A percentile compares a stretch with the other conserved stretches of the same genome.
Evolutionary conservation across 148 eudicot genomes (phyloP).

Genomic region (Rhododendron ferrugineum): DNA sequence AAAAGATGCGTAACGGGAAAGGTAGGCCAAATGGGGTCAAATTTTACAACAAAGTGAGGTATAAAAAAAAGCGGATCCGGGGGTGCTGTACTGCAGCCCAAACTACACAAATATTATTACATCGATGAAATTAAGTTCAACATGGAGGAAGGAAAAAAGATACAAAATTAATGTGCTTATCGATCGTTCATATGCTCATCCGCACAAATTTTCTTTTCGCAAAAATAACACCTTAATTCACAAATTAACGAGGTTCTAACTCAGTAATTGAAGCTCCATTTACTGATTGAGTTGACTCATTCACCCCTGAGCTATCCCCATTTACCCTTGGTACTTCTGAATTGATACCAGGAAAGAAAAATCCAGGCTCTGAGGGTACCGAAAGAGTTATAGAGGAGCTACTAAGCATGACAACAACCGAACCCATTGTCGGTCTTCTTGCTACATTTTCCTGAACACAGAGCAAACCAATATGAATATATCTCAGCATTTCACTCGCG

Average conservation of each 20-base stretch:
- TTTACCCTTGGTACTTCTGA: background rate
- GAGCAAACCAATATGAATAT: constrained; percentile 24
- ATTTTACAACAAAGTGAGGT: background rate
- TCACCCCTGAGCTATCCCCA: background rate
- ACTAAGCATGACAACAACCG: constrained; percentile 17
- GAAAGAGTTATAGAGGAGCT: constrained; percentile 17
- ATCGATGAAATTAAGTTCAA: too few relatives aligned
- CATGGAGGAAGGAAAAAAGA: too few relatives aligned
- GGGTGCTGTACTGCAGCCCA: too few relatives aligned
- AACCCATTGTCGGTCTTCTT: constrained; percentile 27
- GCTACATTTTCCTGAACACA: constrained; percentile 9
- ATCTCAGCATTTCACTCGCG: constrained; percentile 19
- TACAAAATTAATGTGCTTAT: background rate
- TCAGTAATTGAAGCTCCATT: constrained; percentile 25
- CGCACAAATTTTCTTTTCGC: background rate
- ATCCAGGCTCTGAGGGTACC: constrained; percentile 27
- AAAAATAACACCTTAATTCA: too few relatives aligned
- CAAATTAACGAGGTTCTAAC: constrained; percentile 16
- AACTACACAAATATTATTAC: too few relatives aligned
- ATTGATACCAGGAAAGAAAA: background rate
- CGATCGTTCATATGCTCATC: background rate
- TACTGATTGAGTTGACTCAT: background rate
- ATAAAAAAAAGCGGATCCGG: too few relatives aligned
- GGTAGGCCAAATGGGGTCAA: background rate
- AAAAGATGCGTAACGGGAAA: too few relatives aligned